Base-by-base conservation (phyloP, 2,329 filamentous ascomycete species). In the Huntiella decipiens region DNA sequence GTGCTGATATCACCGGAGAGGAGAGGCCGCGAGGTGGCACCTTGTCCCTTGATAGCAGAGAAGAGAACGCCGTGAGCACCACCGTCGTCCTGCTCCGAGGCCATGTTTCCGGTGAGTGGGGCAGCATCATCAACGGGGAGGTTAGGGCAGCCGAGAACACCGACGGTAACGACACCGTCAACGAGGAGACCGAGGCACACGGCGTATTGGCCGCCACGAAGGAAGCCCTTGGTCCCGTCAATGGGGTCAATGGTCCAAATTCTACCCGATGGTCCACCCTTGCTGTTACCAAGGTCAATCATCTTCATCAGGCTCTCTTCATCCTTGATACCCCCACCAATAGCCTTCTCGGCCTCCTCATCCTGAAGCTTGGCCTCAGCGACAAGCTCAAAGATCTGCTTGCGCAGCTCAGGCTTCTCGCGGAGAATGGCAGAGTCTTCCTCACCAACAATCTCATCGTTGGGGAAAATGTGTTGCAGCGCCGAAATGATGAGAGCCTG, bases 181-280 rank as follows among this genome's bases (percentile, higher is more conserved):
- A 93, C 82, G 65, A 98, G 80, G 55, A 98, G 69, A 33, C 75
- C 91, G 4, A 98, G 73, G 59, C 88, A 95, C 45, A 98, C 86
- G 46, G 91, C 92, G 60, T 98, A 98, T 66, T 98, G 91, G 35
- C 87, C 92, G 45, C 91, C 91, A 51, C 92, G 76, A 50, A 98
- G 68, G 66, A 98, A 98, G 28, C 91, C 92, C 66, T 95, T 94
- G 45, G 91, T 98, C 53, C 91, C 91, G 62, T 98, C 91, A 52
- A 98, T 95, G 50, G 91, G 91, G 62, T 98, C 91, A 48, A 98
- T 77, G 36, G 88, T 83, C 91, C 91, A 98, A 61, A 96, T 84
- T 53, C 91, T 72, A 51, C 85, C 86, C 53, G 67, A 70, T 50
- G 65, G 61, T 22, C 85, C 85, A 50, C 85, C 85, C 48, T 72